Base-by-base conservation (phyloP, 768 basidiomycete species). In the Boletellus sp. region DNA sequence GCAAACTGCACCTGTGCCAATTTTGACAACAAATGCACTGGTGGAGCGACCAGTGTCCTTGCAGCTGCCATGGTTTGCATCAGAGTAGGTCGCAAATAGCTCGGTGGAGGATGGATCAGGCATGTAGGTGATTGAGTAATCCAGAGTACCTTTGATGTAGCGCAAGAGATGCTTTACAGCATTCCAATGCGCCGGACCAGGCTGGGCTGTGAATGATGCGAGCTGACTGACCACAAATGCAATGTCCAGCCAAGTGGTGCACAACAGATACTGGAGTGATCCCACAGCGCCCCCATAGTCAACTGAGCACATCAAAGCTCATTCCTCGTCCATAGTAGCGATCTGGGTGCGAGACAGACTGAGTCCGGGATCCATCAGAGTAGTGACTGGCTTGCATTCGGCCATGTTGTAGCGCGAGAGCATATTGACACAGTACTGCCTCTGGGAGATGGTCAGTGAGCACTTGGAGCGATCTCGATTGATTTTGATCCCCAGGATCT, bases 401-500 rank as follows among this genome's bases (percentile, higher is more conserved):
- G 24, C 24, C 24, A 26, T 26, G 8, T 26, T 26, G 24, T 4
- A 26, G 4, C 8, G 8, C 4, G 24, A 26, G 24, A 26, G 24
- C 4, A 26, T 26, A 8, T 26, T 8, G 8, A 26, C 4, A 26
- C 62, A 55, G 42, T 69, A 65, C 12, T 54, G 44, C 2, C 32
- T 28, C 37, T 69, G 66, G 0, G 50, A 55, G 8, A 69, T 43
- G 0, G 50, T 23, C 13, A 67, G 12, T 39, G 49, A 42, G 26
- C 11, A 5, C 16, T 45, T 42, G 3, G 16, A 22, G 1, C 48
- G 37, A 23, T 68, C 49, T 5, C 54, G 26, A 2, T 45, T 39
- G 33, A 66, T 51, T 40, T 66, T 52, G 13, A 64, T 54, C 0
- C 61, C 61, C n/a, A 67, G 52, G 6, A 66, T 45, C 55, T 55